Percentiles rank a stretch among this genome's conserved stretches.
These are phyloP conservation scores for Coniella lustricola DNA, from an alignment of 2,329 filamentous ascomycete species.

Conservation along the genomic window DNA sequence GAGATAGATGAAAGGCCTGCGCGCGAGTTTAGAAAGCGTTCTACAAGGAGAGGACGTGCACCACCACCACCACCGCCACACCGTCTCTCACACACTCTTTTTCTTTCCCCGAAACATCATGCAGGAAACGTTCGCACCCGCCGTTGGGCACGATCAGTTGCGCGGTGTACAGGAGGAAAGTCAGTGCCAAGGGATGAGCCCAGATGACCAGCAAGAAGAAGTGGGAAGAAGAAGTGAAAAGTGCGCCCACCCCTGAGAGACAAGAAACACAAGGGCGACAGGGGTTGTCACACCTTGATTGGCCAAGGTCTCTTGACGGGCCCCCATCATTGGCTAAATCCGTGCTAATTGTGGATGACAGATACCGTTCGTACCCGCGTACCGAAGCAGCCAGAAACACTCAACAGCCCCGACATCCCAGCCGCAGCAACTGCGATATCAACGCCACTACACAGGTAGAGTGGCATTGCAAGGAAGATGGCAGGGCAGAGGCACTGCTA, in stretches of 20 bases:
- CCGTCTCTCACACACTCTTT: no score
- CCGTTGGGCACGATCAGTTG: neutral
- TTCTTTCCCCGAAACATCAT: no score
- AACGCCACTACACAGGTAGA: no score
- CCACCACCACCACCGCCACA: no score
- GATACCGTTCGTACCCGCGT: neutral
- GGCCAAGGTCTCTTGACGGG: neutral
- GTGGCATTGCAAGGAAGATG: no score
- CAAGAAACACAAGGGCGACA: neutral
- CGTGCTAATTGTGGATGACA: no score
- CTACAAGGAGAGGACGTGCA: neutral
- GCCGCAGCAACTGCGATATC: no score
- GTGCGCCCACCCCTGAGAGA: neutral
- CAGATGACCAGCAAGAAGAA: neutral
- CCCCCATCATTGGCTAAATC: neutral
- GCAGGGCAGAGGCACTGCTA: no score
- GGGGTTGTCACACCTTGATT: conserved; percentile 3
- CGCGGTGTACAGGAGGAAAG: conserved; percentile 1
- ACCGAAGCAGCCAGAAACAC: neutral
- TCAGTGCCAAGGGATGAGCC: no score
- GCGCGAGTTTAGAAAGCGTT: no score
- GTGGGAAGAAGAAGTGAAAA: neutral
- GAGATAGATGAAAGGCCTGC: conserved; percentile 13
- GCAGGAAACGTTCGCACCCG: neutral
- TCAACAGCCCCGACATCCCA: no score